These are phyloP conservation scores for Talaromyces borbonicus DNA, from an alignment of 495 filamentous ascomycete genomes.

Conservation along the genomic window DNA sequence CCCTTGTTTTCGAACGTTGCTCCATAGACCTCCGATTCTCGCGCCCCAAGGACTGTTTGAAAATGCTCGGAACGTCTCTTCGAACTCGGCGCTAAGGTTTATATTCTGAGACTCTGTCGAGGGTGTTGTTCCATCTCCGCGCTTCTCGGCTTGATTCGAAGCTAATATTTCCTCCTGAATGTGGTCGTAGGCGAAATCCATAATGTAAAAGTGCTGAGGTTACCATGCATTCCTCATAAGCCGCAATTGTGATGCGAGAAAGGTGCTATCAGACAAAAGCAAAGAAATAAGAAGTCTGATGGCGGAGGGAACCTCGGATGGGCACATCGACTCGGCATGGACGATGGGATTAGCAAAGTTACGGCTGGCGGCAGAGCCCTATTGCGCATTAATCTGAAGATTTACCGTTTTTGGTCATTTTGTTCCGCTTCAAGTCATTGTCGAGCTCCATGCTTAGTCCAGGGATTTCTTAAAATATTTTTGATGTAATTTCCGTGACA, in stretches of 20 bases:
- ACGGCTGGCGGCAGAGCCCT: not conserved
- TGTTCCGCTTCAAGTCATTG: too few relatives aligned
- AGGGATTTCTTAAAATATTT: too few relatives aligned
- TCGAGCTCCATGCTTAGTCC: too few relatives aligned
- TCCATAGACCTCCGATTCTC: constrained; percentile 77
- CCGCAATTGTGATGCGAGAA: too few relatives aligned
- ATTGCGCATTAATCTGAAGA: not conserved
- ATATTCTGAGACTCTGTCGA: constrained; percentile 29
- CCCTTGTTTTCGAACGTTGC: constrained; percentile 82
- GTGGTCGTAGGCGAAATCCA: constrained; percentile 97
- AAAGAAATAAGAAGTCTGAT: too few relatives aligned
- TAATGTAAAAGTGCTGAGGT: constrained; percentile 37
- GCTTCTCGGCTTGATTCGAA: constrained; percentile 39
- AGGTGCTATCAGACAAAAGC: too few relatives aligned
- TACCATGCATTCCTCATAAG: too few relatives aligned
- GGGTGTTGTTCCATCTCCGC: not conserved
- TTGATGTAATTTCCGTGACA: too few relatives aligned
- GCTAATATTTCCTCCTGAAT: constrained; percentile 76
- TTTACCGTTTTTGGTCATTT: constrained; percentile 1
- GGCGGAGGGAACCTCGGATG: too few relatives aligned
- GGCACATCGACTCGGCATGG: too few relatives aligned
- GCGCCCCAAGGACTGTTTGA: constrained; percentile 86
- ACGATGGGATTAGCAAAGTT: not conserved
- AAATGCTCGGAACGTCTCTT: constrained; percentile 91
- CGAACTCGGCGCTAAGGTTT: constrained; percentile 76